Conservation (phyloP, 768 basidiomycete species). For the Suillus occidentalis region DNA sequence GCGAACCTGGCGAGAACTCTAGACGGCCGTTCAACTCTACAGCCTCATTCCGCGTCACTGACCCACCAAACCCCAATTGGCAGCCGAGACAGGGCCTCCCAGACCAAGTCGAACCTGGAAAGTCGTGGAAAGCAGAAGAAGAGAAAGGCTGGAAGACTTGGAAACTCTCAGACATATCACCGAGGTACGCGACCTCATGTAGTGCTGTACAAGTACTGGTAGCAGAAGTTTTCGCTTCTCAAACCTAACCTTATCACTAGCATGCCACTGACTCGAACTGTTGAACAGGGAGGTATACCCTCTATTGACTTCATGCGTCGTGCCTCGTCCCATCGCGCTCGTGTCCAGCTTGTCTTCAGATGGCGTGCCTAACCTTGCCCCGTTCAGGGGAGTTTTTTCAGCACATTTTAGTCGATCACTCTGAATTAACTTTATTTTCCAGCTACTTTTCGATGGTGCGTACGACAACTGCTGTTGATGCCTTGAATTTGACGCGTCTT, state of each 20-base stretch:
- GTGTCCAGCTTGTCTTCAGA: conserved; percentile 56
- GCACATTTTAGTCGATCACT: conserved; percentile 1
- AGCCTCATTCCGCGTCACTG: conserved; percentile 35
- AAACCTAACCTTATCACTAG: conserved; percentile 18
- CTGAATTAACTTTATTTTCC: conserved; percentile 12
- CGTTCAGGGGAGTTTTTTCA: conserved; percentile 51
- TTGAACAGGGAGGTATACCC: conserved; percentile 40
- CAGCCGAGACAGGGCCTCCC: conserved; percentile 40
- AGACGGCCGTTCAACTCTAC: conserved; percentile 22
- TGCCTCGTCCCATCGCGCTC: conserved; percentile 69
- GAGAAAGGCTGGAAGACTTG: conserved; percentile 41
- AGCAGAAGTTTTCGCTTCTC: conserved; percentile 5
- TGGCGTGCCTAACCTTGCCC: conserved; percentile 60
- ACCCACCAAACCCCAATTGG: conserved; percentile 44
- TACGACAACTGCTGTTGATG: background rate
- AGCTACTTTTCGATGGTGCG: conserved; percentile 66
- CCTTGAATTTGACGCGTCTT: background rate
- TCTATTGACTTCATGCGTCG: conserved; percentile 55
- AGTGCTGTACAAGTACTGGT: conserved; percentile 1
- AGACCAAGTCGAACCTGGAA: conserved; percentile 16
- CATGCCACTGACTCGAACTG: conserved; percentile 24
- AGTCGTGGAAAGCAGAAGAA: conserved; percentile 33
- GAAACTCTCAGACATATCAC: conserved; percentile 35
- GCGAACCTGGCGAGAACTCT: conserved; percentile 9
- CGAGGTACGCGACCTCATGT: conserved; percentile 27